Evolutionary conservation across 345 rosid species (phyloP), one percentile per base, ranked within the genome.

Genomic region (Salix udensis): DNA sequence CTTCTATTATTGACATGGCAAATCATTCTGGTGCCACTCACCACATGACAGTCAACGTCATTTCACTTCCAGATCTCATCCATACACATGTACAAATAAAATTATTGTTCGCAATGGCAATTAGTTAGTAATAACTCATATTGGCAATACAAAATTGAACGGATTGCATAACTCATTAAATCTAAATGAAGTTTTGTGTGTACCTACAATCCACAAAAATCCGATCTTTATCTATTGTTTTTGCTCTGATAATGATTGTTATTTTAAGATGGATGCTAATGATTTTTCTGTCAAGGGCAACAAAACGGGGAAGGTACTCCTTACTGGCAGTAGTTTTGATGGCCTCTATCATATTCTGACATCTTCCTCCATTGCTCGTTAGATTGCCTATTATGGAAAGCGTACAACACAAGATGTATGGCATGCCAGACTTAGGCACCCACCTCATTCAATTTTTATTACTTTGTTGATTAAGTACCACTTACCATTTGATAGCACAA

Each of bases 61-160:
- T n/a, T 2, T 6, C 23, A 2, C 0, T 52, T 1, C 3, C 1
- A 0, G n/a, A 52, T 52, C 3, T 18, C 23, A 18, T 18, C 23
- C 58, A 5, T 52, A 52, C 1, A 18, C 9, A 18, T 8, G n/a
- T 50, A 50, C 8, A 5, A 0, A 18, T 50, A 50, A 5, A 52
- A 52, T 52, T 18, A 1, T 52, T 52, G 58, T 52, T 52, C 9
- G 3, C 0, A 52, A 52, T 18, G 58, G 3, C 1, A 52, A 52
- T 18, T 9, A 18, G 0, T 6, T 52, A 52, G 23, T 3, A 52
- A 52, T 6, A 52, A 52, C 58, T 52, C 58, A 52, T 52, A 50
- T 50, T 50, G n/a, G 55, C 2, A 50, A 50, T 6, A 50, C n/a
- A 50, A n/a, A 18, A 16, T 5, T 18, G 2, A 50, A 0, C 1